Evolutionary conservation across 495 filamentous ascomycete species (phyloP), one percentile per base, ranked within the genome.

Genomic region (Pyrenula aspistea): DNA sequence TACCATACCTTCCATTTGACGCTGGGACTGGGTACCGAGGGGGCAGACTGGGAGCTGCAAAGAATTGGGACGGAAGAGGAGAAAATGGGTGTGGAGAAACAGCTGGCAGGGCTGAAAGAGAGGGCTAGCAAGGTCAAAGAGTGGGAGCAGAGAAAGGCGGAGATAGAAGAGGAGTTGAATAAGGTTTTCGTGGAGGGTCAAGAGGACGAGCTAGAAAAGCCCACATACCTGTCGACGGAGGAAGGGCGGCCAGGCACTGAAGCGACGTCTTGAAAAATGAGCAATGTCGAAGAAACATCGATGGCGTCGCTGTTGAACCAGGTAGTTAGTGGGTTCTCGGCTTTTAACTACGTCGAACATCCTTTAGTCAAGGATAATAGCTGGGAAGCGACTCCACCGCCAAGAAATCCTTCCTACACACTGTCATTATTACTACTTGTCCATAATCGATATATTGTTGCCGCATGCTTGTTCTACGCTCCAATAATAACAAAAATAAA

Each of bases 1-100:
- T 96, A 96, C 64, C 93, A 97, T 68, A 88, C 84, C 1, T 96
- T 80, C 70, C 93, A 91, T 60, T 79, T 99, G 1, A 85, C 83
- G 23, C 81, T 99, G 22, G 88, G 89, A 3, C 68, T 85, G 21
- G 88, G 87, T 47, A 80, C 83, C 21, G 71, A 74, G 31, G 78
- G 76, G 19, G 71, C 74, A 19, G 81, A 83, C 61, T 98, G 91
- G 89, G 86, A 89, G 57, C 84, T 95, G 63, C 88, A 96, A 64
- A 77, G 89, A 50, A 96, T 99, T 59, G 94, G 94, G 49, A 96
- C 91, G 0, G 86, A 88, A 65, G 77, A 84, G 62, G 94, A 99
- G 75, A 93, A 91, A 70, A 83, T 89, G 63, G 84, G 85, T 8
- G 91, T 95, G 1, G 90, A 95, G 74, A 84, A 83, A 62, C 94